Base-by-base conservation (phyloP, 2,329 filamentous ascomycete species). In the Berkeleyomyces rouxiae region DNA sequence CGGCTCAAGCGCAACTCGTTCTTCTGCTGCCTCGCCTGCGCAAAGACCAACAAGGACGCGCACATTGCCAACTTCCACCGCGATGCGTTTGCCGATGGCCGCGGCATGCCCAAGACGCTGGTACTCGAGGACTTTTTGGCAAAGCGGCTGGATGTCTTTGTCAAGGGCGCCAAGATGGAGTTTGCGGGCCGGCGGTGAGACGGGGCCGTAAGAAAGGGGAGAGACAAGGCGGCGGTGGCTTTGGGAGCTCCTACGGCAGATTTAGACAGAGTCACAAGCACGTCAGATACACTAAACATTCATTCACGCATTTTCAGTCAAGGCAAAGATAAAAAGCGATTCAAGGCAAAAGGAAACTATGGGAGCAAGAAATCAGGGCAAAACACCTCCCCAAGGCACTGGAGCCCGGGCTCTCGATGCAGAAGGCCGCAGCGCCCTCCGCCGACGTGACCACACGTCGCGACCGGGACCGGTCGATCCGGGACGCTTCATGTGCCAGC, bases 11-110 rank as follows among this genome's bases (percentile, higher is more conserved):
- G 61, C 11, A 63, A 65, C 51, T 60, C 55, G 2, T 65, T 62
- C 58, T 65, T 65, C 47, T 65, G 63, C 36, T 65, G 63, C 46
- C 58, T 62, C 36, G 61, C 63, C n/a, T 65, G 63, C 40, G 63
- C 63, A 9, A 65, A 65, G 49, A 62, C 44, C 51, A 65, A 65
- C 23, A 65, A 65, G 60, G 63, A 65, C 53, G 49, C 60, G 7
- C 63, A 65, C 53, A 65, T 65, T 43, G 58, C 63, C 7, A 62
- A 58, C 43, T 65, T 62, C 42, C 63, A 65, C 43, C 60, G 60
- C n/a, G 63, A 62, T 46, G 63, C 46, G 7, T 65, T 65, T 49
- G 13, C 58, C 6, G 51, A 51, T 16, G 61, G 61, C 37, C 44
- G 63, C 16, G 63, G 63, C 6, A 65, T 65, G 63, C 63, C 63